Conservation (phyloP, 331 rosid species). For the Quercus phellos region DNA sequence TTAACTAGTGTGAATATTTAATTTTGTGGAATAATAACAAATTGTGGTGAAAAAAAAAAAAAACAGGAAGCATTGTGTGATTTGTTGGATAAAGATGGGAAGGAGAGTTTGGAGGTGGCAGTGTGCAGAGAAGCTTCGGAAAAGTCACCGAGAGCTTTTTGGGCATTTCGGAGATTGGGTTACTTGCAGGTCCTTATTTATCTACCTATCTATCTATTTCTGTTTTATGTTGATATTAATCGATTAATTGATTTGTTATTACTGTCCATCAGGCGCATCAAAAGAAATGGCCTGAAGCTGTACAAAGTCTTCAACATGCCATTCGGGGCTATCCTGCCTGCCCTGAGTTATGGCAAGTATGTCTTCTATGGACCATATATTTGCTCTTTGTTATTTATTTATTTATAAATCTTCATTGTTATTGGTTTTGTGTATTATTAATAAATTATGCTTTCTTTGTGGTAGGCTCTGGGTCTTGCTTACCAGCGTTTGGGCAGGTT, state of each 20-base stretch:
- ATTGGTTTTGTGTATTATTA: not conserved
- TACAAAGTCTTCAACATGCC: constrained; percentile 85
- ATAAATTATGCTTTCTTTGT: constrained; percentile 1
- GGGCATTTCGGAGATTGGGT: constrained; percentile 92
- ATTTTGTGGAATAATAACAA: not conserved
- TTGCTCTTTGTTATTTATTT: not conserved
- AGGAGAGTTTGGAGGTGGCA: constrained; percentile 58
- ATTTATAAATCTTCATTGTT: not conserved
- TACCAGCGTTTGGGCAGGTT: constrained; percentile 88
- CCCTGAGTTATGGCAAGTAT: constrained; percentile 84
- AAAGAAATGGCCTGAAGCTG: constrained; percentile 74
- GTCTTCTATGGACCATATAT: constrained; percentile 1
- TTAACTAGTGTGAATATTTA: no score
- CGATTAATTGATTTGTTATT: not conserved
- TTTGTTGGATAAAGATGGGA: constrained; percentile 65
- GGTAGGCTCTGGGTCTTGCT: constrained; percentile 89
- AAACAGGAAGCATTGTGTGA: constrained; percentile 68
- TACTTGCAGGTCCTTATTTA: constrained; percentile 51
- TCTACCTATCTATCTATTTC: not conserved
- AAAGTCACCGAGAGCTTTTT: constrained; percentile 77
- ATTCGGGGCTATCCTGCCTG: constrained; percentile 77
- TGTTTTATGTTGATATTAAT: not conserved
- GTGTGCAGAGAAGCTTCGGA: constrained; percentile 68
- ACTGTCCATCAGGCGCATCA: constrained; percentile 42
- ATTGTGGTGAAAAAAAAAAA: not conserved